These are phyloP conservation scores for Macaranga tanarius DNA, from an alignment of 441 rosid genomes.

Conservation along the genomic window DNA sequence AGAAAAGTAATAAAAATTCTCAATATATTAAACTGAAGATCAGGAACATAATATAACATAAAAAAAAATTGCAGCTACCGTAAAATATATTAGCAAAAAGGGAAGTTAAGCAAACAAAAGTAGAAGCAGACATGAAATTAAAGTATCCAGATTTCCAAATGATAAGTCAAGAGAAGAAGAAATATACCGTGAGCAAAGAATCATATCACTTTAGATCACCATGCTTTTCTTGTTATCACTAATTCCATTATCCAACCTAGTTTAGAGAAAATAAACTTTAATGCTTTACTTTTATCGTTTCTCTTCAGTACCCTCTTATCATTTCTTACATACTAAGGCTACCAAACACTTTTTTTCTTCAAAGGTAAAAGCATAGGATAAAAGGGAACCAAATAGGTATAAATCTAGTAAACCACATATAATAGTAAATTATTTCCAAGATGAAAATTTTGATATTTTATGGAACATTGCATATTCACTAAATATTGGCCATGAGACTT, in stretches of 20 bases:
- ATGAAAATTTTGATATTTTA: neutral
- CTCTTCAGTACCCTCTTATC: neutral
- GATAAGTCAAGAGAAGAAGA: neutral
- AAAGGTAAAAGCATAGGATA: neutral
- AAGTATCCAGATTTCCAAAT: neutral
- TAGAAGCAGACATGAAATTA: neutral
- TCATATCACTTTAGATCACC: neutral
- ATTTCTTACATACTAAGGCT: neutral
- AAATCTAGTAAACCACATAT: neutral
- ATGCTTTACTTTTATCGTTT: neutral
- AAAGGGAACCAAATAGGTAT: neutral
- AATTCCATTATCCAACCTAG: neutral
- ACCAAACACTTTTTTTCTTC: neutral
- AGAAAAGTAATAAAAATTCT: conserved; percentile 21
- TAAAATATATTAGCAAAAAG: neutral
- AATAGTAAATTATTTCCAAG: neutral
- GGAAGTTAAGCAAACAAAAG: neutral
- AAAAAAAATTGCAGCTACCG: neutral
- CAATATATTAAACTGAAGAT: conserved; percentile 5
- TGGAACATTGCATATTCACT: neutral
- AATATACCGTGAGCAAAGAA: neutral
- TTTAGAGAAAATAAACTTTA: neutral
- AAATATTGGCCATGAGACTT: neutral
- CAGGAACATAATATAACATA: neutral
- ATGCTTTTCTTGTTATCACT: neutral